Percentiles rank a stretch among this genome's conserved stretches.
These are phyloP conservation scores for Sinapis alba DNA, from an alignment of 441 rosid species.

Conservation along the genomic window DNA sequence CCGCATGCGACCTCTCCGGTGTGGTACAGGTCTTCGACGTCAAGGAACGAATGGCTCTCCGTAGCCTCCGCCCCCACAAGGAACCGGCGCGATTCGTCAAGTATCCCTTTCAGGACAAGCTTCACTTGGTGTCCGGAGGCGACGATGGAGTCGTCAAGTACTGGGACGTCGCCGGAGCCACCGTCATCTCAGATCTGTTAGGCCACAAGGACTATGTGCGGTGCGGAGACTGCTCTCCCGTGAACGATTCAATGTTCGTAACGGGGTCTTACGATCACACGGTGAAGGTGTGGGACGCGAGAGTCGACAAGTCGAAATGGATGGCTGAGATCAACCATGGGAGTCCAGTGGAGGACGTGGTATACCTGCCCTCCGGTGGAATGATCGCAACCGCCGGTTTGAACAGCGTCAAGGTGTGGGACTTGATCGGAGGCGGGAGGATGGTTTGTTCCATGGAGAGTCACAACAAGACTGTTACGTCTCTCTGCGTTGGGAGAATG, in stretches of 20 bases:
- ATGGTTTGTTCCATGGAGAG: conserved; percentile 83
- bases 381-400: conserved; percentile 86
- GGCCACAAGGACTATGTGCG: conserved; percentile 94
- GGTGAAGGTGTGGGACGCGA: conserved; percentile 89
- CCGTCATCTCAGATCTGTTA: conserved; percentile 55
- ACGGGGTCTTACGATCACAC: conserved; percentile 95
- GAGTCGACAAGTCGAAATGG: conserved; percentile 55
- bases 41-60: conserved; percentile 72
- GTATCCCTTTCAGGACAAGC: conserved; percentile 78
- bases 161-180: conserved; percentile 88
- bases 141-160: conserved; percentile 88
- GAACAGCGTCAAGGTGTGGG: conserved; percentile 87
- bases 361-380: conserved; percentile 88
- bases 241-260: conserved; percentile 59
- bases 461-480: conserved; percentile 92
- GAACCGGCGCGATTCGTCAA: conserved; percentile 80
- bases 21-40: conserved; percentile 73
- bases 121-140: conserved; percentile 85
- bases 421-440: conserved; percentile 83
- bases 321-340: conserved; percentile 81
- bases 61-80: conserved; percentile 75
- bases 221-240: conserved; percentile 89
- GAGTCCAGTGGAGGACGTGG: conserved; percentile 80
- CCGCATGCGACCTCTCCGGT: conserved; percentile 85
- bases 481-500: conserved; percentile 64